Evolutionary conservation across 129 eudicot species (phyloP).

Genomic region (Tagetes erecta): DNA sequence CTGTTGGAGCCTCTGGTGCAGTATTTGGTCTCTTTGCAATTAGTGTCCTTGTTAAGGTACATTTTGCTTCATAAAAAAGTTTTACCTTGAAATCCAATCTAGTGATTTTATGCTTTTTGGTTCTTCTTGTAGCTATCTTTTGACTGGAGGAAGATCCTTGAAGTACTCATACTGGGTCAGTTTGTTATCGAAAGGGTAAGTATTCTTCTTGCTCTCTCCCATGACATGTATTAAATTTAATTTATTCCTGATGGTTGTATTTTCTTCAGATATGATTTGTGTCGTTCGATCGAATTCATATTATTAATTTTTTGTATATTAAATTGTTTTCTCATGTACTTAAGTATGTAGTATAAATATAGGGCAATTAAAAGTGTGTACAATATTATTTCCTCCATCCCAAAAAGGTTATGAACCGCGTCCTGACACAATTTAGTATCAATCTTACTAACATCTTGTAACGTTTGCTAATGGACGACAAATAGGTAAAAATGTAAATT

Average conservation of each 20-base stretch:
- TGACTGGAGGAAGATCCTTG: conserved; percentile 99
- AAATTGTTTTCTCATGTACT: too few species aligned
- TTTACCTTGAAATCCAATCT: background rate
- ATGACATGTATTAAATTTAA: background rate
- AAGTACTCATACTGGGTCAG: conserved; percentile 94
- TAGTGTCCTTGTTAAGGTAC: conserved; percentile 97
- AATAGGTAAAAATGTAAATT: background rate
- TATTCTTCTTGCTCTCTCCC: background rate
- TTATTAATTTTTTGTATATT: too few species aligned
- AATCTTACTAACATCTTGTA: background rate
- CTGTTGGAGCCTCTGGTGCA: conserved; percentile 98
- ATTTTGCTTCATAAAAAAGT: background rate
- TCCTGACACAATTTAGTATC: background rate
- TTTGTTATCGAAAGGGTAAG: conserved; percentile 89
- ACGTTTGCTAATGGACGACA: background rate
- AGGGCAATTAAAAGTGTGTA: background rate
- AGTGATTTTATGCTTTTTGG: background rate
- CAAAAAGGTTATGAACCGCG: background rate
- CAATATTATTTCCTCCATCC: background rate
- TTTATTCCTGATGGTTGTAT: too few species aligned
- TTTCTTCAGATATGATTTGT: too few species aligned
- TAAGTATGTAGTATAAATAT: too few species aligned
- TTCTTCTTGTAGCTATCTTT: conserved; percentile 69
- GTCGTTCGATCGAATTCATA: too few species aligned
- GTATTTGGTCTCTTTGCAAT: conserved; percentile 97